phyloP scores from a whole-genome alignment of 2,329 filamentous ascomycete genomes.

The Penicillium sp. region DNA sequence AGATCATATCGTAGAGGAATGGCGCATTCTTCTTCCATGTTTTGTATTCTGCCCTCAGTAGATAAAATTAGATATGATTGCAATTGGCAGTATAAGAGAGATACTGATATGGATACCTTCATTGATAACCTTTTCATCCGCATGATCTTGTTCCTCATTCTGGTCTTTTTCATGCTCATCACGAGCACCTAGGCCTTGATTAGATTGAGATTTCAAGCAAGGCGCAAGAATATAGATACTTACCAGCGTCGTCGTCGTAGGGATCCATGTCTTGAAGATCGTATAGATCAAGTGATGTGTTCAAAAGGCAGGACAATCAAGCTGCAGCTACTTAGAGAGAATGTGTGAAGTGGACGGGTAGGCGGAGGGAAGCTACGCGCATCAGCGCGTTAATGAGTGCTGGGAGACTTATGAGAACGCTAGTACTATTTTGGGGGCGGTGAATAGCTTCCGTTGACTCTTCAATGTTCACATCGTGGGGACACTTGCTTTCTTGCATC shows the following conservation, averaged over 20 bases:
- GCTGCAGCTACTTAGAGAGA: neutral
- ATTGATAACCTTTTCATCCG: slow-evolving; percentile 85
- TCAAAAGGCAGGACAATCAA: neutral
- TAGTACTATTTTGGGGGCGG: slow-evolving; percentile 28
- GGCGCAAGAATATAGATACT: slow-evolving; percentile 11
- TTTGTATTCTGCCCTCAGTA: slow-evolving; percentile 74
- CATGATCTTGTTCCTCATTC: slow-evolving; percentile 60
- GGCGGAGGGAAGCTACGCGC: slow-evolving; percentile 21
- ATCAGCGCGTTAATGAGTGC: slow-evolving; percentile 41
- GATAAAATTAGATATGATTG: slow-evolving; percentile 5
- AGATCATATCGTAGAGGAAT: slow-evolving; percentile 96
- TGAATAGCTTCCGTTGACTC: slow-evolving; percentile 22
- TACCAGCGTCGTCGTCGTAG: slow-evolving; percentile 36
- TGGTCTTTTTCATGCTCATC: slow-evolving; percentile 37
- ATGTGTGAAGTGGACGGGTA: neutral
- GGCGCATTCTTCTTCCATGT: slow-evolving; percentile 99
- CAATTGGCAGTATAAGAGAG: neutral
- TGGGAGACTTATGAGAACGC: slow-evolving; percentile 9
- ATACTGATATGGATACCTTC: slow-evolving; percentile 60
- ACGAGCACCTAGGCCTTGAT: slow-evolving; percentile 26
- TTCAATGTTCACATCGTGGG: slow-evolving; percentile 9
- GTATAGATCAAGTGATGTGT: neutral
- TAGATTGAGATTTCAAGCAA: slow-evolving; percentile 20
- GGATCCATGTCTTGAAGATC: slow-evolving; percentile 30
- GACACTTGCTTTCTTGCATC: slow-evolving; percentile 6